Conservation (phyloP, 768 basidiomycete species). For the Boletus sp. region DNA sequence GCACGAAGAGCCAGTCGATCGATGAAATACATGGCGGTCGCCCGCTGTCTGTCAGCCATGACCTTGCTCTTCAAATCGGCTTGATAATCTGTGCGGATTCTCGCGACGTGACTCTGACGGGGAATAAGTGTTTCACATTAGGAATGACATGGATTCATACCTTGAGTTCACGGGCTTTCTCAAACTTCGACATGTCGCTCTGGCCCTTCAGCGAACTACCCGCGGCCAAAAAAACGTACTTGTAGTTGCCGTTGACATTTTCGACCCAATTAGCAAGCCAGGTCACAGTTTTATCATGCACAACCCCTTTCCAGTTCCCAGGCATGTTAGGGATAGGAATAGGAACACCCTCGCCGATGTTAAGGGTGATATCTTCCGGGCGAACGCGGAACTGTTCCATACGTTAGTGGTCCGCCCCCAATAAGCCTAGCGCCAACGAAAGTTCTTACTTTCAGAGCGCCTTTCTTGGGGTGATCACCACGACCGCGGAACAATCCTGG, state of each 20-base stretch:
- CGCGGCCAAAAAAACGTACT: conserved; percentile 98
- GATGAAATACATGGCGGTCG: conserved; percentile 99
- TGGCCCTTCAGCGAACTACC: conserved; percentile 97
- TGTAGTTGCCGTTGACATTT: conserved; percentile 92
- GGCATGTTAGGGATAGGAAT: conserved; percentile 88
- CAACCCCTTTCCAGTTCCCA: conserved; percentile 85
- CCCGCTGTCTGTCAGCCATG: conserved; percentile 93
- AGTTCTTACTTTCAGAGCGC: conserved; percentile 76
- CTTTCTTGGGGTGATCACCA: conserved; percentile 98
- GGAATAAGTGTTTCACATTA: conserved; percentile 3
- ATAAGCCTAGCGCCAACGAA: background rate
- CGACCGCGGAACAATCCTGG: conserved; percentile 98
- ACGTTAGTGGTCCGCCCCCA: conserved; percentile 6
- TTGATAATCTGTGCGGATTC: conserved; percentile 86
- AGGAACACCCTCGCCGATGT: conserved; percentile 75
- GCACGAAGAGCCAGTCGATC: conserved; percentile 96
- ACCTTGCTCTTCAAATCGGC: conserved; percentile 83
- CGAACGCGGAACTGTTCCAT: conserved; percentile 68
- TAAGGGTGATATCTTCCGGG: conserved; percentile 95
- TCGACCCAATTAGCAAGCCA: conserved; percentile 99
- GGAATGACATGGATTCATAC: conserved; percentile 36
- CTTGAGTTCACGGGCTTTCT: conserved; percentile 96
- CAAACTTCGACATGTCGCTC: conserved; percentile 96
- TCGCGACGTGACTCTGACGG: conserved; percentile 79
- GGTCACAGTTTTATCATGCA: conserved; percentile 94